Base-by-base conservation (phyloP, 352 stramenopile species). In the Pythium phragmiticola region DNA sequence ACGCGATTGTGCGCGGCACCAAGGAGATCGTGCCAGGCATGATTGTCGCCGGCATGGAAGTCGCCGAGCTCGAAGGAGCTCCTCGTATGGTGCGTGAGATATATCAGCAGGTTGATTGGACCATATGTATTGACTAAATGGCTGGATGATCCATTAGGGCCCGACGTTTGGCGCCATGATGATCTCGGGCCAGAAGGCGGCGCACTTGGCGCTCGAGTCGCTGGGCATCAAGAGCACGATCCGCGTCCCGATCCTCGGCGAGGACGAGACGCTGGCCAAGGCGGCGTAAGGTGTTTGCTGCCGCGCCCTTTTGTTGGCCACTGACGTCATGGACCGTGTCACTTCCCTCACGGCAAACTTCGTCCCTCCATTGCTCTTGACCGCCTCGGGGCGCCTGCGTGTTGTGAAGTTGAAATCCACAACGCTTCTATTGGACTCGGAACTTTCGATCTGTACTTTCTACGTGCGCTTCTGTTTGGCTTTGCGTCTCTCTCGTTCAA, bases 91-190 rank as follows among this genome's bases (percentile, higher is more conserved):
- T 82, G 51, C 13, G 57, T 59, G 9, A 16, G 14, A 16, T 28
- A 26, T 57, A 9, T 57, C 13, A 45, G 17, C 43, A 52, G 14
- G 8, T 33, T 52, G 16, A 28, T 9, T 46, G 39, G 39, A 46
- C 9, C 16, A 14, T 1, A 2, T 52, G 26, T 33, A 34, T 13
- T 52, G n/a, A n/a, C 9, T 34, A 7, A 0, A n/a, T 17, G 26
- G 4, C 26, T 30, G 26, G 26, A 30, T 30, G 26, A 30, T 30
- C 26, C 26, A 30, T 9, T 42, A 82, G 74, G 77, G 77, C 41
- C 77, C 77, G 46, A 87, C 77, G 30, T 87, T 87, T 33, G 77
- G 77, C 43, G 77, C 75, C 39, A 87, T 87, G 77, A 87, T 87
- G 77, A 87, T 87, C 66, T 87, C 77, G 37, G 77, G 77, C 28